A percentile compares a stretch with the other conserved stretches of the same genome.
These are phyloP conservation scores for Carex sylvatica DNA, from an alignment of 202 grass and related monocot genomes.

Conservation along the genomic window DNA sequence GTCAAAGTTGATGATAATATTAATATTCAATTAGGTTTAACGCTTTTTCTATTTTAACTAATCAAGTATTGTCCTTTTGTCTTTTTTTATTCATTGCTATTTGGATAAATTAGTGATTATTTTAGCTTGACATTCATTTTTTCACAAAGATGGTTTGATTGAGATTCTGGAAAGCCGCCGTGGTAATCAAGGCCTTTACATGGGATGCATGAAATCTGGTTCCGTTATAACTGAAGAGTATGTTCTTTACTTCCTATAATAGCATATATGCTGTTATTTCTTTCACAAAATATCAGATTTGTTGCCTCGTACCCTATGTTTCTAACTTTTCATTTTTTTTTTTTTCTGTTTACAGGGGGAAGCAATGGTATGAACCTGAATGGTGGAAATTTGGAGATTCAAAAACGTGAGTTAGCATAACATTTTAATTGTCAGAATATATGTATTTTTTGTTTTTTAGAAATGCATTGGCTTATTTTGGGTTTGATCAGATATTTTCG, in stretches of 20 bases:
- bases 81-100: not conserved
- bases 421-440: not conserved
- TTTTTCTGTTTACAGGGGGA: slow-evolving; percentile 55
- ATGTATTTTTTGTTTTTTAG: not conserved
- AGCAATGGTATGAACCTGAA: slow-evolving; percentile 97
- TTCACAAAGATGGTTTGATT: slow-evolving; percentile 65
- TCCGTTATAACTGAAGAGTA: slow-evolving; percentile 84
- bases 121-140: slow-evolving; percentile 3
- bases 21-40: slow-evolving; percentile 75
- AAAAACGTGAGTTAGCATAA: slow-evolving; percentile 61
- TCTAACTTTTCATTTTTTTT: not conserved
- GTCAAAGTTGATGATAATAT: slow-evolving; percentile 95
- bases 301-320: not conserved
- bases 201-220: slow-evolving; percentile 99
- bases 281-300: not conserved
- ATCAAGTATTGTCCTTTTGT: not conserved
- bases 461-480: slow-evolving; percentile 14
- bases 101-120: slow-evolving; percentile 19
- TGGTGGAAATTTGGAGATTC: slow-evolving; percentile 99
- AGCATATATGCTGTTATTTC: slow-evolving; percentile 16
- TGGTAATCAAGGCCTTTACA: slow-evolving; percentile 63
- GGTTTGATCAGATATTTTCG: slow-evolving; percentile 75
- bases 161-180: slow-evolving; percentile 76
- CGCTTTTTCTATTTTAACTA: not conserved
- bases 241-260: slow-evolving; percentile 30